Evolutionary conservation across 164 flowering plant genomes (phyloP).

Genomic region (Aristolochia californica): DNA sequence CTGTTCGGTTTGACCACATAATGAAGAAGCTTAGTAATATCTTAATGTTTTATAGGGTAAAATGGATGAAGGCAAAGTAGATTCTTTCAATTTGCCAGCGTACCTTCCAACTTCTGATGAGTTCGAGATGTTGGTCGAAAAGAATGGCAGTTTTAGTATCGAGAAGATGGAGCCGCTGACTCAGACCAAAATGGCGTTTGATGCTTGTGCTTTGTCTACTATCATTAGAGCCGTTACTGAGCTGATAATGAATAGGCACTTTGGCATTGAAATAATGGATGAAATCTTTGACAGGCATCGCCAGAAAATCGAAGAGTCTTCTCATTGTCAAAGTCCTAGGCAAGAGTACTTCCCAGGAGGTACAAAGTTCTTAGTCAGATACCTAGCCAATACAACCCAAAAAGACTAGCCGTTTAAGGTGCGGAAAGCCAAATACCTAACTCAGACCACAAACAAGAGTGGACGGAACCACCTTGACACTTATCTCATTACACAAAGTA

Average conservation of each 20-base stretch:
- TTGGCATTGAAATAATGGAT: constrained; percentile 30
- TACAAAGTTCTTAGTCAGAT: too few relatives aligned
- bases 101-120: constrained; percentile 7
- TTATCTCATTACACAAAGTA: background rate
- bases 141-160: constrained; percentile 10
- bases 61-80: constrained; percentile 8
- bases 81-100: constrained; percentile 17
- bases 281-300: constrained; percentile 16
- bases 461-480: too few relatives aligned
- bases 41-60: constrained; percentile 7
- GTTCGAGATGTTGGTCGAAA: constrained; percentile 4
- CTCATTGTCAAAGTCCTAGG: too few relatives aligned
- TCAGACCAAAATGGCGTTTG: background rate
- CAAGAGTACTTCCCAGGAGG: too few relatives aligned
- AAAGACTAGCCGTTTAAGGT: too few relatives aligned
- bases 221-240: background rate
- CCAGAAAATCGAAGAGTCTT: constrained; percentile 4
- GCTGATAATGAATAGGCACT: constrained; percentile 24
- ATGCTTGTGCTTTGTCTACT: background rate
- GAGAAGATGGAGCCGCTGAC: constrained; percentile 5
- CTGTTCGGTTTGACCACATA: background rate
- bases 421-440: too few relatives aligned
- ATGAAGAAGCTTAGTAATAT: too few relatives aligned
- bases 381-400: too few relatives aligned
- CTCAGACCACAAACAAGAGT: too few relatives aligned